Conservation (phyloP, 208 protist species). For the Lotmaria passim region DNA sequence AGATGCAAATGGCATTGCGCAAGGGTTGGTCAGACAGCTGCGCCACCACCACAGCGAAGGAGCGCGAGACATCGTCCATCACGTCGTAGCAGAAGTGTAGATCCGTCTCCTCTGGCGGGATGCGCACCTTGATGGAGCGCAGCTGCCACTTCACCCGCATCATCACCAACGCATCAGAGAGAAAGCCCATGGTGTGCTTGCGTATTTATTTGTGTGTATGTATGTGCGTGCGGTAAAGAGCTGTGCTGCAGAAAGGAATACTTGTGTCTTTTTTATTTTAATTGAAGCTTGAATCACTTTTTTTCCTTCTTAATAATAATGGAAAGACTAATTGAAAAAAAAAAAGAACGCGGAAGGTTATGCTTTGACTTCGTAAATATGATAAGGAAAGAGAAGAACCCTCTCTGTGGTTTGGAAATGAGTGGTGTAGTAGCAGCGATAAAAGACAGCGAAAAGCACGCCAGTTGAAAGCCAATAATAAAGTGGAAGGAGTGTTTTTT, state of each 20-base stretch:
- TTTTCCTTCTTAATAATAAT: not conserved
- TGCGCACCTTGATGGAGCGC: constrained; percentile 31
- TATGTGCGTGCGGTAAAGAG: constrained; percentile 6
- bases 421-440: not conserved
- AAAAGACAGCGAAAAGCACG: constrained; percentile 7
- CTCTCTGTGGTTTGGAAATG: not conserved
- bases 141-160: constrained; percentile 69
- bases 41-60: constrained; percentile 95
- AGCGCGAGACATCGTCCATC: constrained; percentile 87
- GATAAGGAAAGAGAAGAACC: not conserved
- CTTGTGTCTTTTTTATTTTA: too few species aligned
- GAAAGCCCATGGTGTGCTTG: constrained; percentile 31
- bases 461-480: too few species aligned
- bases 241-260: not conserved
- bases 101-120: constrained; percentile 55
- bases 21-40: constrained; percentile 82
- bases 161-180: constrained; percentile 49
- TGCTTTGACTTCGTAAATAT: constrained; percentile 29
- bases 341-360: not conserved
- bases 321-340: not conserved
- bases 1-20: constrained; percentile 94
- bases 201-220: constrained; percentile 14
- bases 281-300: constrained; percentile 5
- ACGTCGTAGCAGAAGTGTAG: constrained; percentile 91
- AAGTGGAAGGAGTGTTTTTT: too few species aligned